These are phyloP conservation scores for Trifolium pratense DNA, from an alignment of 306 rosid species.

Conservation along the genomic window DNA sequence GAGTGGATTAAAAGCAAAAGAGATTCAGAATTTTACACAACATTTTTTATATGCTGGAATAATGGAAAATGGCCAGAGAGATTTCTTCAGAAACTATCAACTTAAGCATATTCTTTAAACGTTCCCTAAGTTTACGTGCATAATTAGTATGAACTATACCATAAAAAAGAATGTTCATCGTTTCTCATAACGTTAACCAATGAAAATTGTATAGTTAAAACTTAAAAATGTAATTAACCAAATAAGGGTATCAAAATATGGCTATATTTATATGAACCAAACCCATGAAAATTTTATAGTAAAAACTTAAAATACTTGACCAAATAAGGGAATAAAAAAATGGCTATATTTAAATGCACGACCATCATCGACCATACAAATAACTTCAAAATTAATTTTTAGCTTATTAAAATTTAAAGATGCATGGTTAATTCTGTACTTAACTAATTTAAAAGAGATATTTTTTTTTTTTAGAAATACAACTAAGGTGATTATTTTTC, in stretches of 20 bases:
- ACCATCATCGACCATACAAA: constrained; percentile 50
- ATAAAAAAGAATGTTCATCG: constrained; percentile 8
- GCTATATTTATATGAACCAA: constrained; percentile 44
- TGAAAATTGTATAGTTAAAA: constrained; percentile 40
- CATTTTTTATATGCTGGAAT: constrained; percentile 36
- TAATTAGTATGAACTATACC: constrained; percentile 34
- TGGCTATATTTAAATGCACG: constrained; percentile 46
- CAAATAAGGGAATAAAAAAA: constrained; percentile 37
- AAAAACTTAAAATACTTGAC: constrained; percentile 38
- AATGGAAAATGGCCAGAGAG: constrained; percentile 40
- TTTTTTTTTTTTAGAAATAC: not conserved
- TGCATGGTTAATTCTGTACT: not conserved
- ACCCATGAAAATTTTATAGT: constrained; percentile 24
- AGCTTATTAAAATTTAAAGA: not conserved
- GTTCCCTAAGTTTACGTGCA: constrained; percentile 49
- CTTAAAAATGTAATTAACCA: constrained; percentile 38
- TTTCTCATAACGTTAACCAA: constrained; percentile 37
- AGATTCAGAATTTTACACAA: constrained; percentile 45
- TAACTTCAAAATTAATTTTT: not conserved
- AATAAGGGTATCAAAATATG: constrained; percentile 34
- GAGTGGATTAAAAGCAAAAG: constrained; percentile 60
- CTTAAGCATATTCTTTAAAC: constrained; percentile 56
- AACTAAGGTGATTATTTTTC: not conserved
- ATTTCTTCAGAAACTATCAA: constrained; percentile 51
- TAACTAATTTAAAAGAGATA: not conserved